These are phyloP conservation scores for Naematelia aurantialba DNA, from an alignment of 768 basidiomycete genomes.

Conservation along the genomic window DNA sequence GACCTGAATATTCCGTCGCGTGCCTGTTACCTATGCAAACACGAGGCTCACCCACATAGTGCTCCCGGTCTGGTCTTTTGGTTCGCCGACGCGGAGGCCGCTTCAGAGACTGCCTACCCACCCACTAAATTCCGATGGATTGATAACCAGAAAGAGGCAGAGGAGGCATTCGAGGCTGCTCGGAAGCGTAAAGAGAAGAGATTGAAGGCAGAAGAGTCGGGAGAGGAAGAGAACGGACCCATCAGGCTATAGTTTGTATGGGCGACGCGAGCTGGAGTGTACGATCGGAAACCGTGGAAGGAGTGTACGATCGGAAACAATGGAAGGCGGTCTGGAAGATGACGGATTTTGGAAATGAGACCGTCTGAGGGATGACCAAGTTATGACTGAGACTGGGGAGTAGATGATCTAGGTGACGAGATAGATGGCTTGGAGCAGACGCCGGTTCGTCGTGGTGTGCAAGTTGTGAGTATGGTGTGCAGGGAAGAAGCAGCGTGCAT, in stretches of 20 bases:
- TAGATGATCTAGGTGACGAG: too few species aligned
- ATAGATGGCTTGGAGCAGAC: neutral
- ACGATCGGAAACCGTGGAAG: too few species aligned
- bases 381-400: too few species aligned
- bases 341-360: neutral
- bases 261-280: too few species aligned
- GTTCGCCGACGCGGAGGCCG: slow-evolving; percentile 89
- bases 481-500: too few species aligned
- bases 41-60: slow-evolving; percentile 20
- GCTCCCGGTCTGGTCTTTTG: slow-evolving; percentile 81
- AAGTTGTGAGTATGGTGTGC: too few species aligned
- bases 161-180: slow-evolving; percentile 41
- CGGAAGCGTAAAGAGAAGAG: slow-evolving; percentile 25
- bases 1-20: neutral
- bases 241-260: slow-evolving; percentile 3
- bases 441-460: too few species aligned
- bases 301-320: too few species aligned
- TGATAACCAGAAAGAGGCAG: slow-evolving; percentile 46
- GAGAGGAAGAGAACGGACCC: slow-evolving; percentile 2
- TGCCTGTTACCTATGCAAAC: neutral
- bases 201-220: slow-evolving; percentile 20
- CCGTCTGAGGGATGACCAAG: too few species aligned
- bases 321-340: neutral
- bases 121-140: slow-evolving; percentile 45
- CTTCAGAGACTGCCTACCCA: slow-evolving; percentile 48